phyloP scores from a whole-genome alignment of 768 basidiomycete genomes.

The Russula earlei region DNA sequence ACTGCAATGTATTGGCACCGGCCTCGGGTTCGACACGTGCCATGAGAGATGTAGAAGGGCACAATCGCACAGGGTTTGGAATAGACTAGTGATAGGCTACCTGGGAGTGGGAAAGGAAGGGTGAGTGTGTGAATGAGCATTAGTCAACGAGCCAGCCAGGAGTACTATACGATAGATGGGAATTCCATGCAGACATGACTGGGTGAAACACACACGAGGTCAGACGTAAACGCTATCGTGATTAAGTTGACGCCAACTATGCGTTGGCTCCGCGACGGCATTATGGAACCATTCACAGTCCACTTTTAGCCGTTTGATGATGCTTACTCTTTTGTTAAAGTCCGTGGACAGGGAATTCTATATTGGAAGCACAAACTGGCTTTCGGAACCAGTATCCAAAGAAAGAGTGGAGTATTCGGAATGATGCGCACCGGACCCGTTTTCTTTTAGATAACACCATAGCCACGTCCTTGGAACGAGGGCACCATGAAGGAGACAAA shows the following conservation, averaged over 20 bases:
- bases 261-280: background rate
- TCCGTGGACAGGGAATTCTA: background rate
- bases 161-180: background rate
- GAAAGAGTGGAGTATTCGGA: background rate
- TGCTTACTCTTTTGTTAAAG: background rate
- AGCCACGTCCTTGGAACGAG: background rate
- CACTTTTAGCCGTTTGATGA: background rate
- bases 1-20: background rate
- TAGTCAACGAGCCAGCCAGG: background rate
- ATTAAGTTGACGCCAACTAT: background rate
- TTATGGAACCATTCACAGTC: background rate
- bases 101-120: no score
- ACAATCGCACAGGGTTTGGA: no score
- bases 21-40: slow-evolving; percentile 1
- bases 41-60: background rate
- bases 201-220: background rate
- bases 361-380: background rate
- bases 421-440: background rate
- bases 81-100: no score
- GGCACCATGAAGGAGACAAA: background rate
- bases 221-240: background rate
- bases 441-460: background rate
- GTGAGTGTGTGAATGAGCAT: no score
- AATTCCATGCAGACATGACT: background rate
- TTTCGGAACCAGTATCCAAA: background rate